Percentiles rank a stretch among this genome's conserved stretches.
phyloP scores from a whole-genome alignment of 164 flowering plant species.

The Brasenia schreberi region DNA sequence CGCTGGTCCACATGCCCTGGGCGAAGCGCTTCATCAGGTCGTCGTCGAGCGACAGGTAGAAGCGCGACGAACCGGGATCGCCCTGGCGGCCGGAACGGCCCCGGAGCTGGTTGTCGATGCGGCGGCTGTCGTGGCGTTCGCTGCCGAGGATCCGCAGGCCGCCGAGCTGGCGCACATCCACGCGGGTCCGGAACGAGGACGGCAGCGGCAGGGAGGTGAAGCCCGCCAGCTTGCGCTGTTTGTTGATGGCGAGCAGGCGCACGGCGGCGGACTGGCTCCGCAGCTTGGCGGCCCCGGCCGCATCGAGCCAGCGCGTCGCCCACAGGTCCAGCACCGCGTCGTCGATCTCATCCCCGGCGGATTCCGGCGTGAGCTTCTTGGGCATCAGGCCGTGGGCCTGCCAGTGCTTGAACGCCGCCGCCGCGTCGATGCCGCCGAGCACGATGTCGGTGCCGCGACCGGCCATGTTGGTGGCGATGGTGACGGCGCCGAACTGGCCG shows the following conservation, averaged over 20 bases:
- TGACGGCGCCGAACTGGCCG: neutral
- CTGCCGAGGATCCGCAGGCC: neutral
- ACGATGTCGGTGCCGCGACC: constrained; percentile 1
- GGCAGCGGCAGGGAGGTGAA: neutral
- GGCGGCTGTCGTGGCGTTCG: neutral
- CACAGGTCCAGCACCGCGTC: too few species aligned
- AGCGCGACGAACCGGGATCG: constrained; percentile 1
- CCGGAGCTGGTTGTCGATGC: neutral
- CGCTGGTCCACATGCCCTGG: neutral
- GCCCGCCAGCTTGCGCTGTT: neutral
- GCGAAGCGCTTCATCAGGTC: neutral
- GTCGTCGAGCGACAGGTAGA: constrained; percentile 1
- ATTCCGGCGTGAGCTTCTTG: too few species aligned
- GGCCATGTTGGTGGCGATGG: constrained; percentile 1
- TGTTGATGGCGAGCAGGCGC: neutral
- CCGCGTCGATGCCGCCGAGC: neutral
- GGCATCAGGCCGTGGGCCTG: too few species aligned
- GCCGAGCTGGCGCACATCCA: neutral
- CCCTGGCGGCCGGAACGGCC: constrained; percentile 1
- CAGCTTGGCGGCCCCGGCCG: too few species aligned
- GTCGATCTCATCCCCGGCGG: too few species aligned
- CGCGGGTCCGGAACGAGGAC: neutral
- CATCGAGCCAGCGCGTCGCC: too few species aligned
- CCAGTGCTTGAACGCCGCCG: too few species aligned
- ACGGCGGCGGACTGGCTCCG: neutral